Percentiles rank a stretch among this genome's conserved stretches.
Conservation (phyloP, 352 stramenopile species). For the Globisporangium spinosum region DNA sequence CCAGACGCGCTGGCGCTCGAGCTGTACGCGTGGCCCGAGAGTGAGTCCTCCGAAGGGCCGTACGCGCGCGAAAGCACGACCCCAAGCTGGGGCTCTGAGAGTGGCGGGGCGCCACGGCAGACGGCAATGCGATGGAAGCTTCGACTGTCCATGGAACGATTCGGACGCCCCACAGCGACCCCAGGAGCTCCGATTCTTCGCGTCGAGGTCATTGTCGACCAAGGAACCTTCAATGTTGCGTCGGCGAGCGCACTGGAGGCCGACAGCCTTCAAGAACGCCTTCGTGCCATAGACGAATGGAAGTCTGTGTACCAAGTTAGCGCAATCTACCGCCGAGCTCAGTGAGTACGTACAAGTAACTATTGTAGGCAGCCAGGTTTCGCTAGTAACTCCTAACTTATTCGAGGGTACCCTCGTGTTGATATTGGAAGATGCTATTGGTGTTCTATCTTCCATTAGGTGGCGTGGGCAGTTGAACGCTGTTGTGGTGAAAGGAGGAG, state of each 20-base stretch:
- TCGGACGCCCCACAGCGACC: conserved; percentile 1
- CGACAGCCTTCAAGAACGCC: not conserved
- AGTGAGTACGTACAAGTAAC: not conserved
- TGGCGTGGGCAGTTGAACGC: not conserved
- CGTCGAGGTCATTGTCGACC: conserved; percentile 3
- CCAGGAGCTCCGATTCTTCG: conserved; percentile 4
- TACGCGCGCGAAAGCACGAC: not conserved
- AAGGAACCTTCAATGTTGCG: not conserved
- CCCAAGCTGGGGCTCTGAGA: not conserved
- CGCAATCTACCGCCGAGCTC: conserved; percentile 6
- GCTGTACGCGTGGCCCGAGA: conserved; percentile 12
- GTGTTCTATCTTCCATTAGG: not conserved
- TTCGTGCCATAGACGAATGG: conserved; percentile 4
- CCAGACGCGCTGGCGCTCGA: conserved; percentile 13
- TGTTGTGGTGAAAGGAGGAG: not conserved
- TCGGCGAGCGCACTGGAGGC: not conserved
- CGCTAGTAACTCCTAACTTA: not conserved
- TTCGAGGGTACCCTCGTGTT: not conserved
- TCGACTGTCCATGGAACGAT: conserved; percentile 12
- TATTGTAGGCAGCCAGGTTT: not conserved
- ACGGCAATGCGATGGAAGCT: conserved; percentile 9
- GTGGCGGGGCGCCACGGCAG: not conserved
- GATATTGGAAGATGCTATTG: not conserved
- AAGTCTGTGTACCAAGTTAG: conserved; percentile 6
- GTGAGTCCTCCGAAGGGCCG: not conserved